Evolutionary conservation across 352 stramenopile genomes (phyloP), one percentile per base, ranked within the genome.

Genomic region (Pythium brassicae): DNA sequence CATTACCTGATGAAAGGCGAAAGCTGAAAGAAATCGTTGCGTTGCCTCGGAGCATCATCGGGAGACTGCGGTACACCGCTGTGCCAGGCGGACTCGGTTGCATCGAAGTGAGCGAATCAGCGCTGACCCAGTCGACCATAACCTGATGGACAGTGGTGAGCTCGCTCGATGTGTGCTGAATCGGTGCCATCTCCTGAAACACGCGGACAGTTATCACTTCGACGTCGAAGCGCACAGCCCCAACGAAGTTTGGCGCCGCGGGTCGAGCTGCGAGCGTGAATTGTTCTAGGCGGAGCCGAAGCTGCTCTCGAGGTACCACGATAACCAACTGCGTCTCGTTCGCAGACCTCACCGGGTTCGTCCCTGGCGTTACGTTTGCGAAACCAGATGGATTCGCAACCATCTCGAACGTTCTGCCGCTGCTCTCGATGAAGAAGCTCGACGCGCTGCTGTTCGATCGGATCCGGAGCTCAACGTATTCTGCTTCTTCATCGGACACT

Each of bases 1-100:
- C 35, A n/a, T 20, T 68, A 79, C 71, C 65, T 61, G 71, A 79
- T 23, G 53, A 62, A 43, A 77, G 44, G 25, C 54, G 59, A 62
- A 77, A 79, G 14, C 43, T 50, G 6, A 79, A 79, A 7, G 62
- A 66, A 6, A 79, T 22, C 4, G 51, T 66, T 8, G 62, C 48
- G 27, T 63, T 66, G 1, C 59, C 55, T n/a, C 47, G 44, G 2
- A 77, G 45, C 19, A 47, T 23, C 37, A 64, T 68, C 4, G 44
- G 50, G 1, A 69, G 11, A 14, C 71, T 79, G 54, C 62, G 63
- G 51, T 77, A 79, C 2, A 73, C 26, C 5, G 68, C 57, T 32
- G 53, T 26, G 0, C 50, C 57, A 25, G 51, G 51, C n/a, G 42
- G 35, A 4, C 17, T 42, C 15, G 57, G 35, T 10, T 22, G 23